A percentile compares a stretch with the other conserved stretches of the same genome.
phyloP scores from a whole-genome alignment of 805 yeast genomes.

The Vanderwaltozyma tropicalis region DNA sequence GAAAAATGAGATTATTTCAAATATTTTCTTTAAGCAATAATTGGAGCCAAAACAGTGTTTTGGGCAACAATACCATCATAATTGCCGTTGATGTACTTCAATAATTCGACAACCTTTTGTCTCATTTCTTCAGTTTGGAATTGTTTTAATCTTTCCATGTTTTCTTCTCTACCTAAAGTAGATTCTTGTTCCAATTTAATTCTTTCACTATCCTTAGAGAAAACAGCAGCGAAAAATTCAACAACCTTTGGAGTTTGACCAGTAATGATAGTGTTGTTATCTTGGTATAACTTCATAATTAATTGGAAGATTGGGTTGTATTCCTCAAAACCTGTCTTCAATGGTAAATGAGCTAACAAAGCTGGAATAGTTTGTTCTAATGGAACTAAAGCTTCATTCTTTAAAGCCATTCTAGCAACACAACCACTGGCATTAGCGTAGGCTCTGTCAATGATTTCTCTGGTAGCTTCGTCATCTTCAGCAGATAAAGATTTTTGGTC shows the following conservation, averaged over 20 bases:
- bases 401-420: slow-evolving; percentile 82
- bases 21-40: slow-evolving; percentile 21
- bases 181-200: slow-evolving; percentile 59
- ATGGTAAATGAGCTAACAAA: slow-evolving; percentile 69
- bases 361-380: slow-evolving; percentile 65
- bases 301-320: slow-evolving; percentile 81
- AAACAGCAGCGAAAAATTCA: slow-evolving; percentile 58
- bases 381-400: slow-evolving; percentile 64
- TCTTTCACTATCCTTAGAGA: slow-evolving; percentile 65
- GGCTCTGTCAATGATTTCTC: slow-evolving; percentile 71
- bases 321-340: slow-evolving; percentile 83
- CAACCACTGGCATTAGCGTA: slow-evolving; percentile 95
- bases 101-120: slow-evolving; percentile 53
- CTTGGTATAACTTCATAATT: slow-evolving; percentile 59
- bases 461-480: slow-evolving; percentile 60
- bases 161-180: slow-evolving; percentile 79
- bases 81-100: slow-evolving; percentile 60
- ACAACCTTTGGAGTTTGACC: slow-evolving; percentile 50
- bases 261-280: slow-evolving; percentile 45
- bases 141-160: slow-evolving; percentile 66
- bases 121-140: slow-evolving; percentile 62
- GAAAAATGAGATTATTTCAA: background rate
- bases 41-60: slow-evolving; percentile 28
- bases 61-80: slow-evolving; percentile 53
- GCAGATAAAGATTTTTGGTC: slow-evolving; percentile 51